phyloP scores from a whole-genome alignment of 1,284 basidiomycete genomes.

The Chalciporus sp. region DNA sequence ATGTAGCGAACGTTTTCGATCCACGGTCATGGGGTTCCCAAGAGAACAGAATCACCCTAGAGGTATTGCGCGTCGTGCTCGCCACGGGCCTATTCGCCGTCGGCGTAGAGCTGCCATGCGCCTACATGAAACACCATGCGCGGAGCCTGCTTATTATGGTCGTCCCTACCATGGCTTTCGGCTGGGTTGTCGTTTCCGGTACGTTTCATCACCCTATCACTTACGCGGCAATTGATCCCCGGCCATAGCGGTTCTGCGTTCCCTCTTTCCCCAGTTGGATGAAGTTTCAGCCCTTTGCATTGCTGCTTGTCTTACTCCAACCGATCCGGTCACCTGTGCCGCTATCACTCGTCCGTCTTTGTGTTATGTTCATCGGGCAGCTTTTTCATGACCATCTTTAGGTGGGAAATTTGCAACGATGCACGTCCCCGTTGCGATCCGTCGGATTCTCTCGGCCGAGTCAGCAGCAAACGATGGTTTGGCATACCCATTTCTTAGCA shows the following conservation, averaged over 20 bases:
- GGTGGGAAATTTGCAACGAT: constrained; percentile 89
- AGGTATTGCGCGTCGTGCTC: constrained; percentile 77
- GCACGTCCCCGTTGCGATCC: constrained; percentile 84
- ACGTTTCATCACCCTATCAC: constrained; percentile 14
- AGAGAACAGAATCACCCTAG: constrained; percentile 69
- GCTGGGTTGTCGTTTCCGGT: constrained; percentile 74
- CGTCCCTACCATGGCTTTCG: constrained; percentile 78
- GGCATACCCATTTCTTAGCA: constrained; percentile 90
- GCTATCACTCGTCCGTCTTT: constrained; percentile 34
- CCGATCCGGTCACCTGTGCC: constrained; percentile 82
- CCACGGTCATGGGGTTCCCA: constrained; percentile 74
- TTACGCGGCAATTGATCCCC: not conserved
- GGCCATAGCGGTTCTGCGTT: constrained; percentile 57
- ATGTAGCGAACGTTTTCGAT: constrained; percentile 76
- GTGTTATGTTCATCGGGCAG: not conserved
- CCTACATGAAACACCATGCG: constrained; percentile 65
- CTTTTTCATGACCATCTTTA: constrained; percentile 43
- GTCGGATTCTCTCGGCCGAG: constrained; percentile 86
- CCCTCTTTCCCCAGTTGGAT: constrained; percentile 67
- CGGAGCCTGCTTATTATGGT: constrained; percentile 66
- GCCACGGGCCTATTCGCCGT: constrained; percentile 73
- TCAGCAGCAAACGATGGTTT: constrained; percentile 87
- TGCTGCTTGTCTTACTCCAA: constrained; percentile 90
- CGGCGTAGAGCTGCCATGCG: constrained; percentile 70
- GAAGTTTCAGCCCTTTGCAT: constrained; percentile 82